These are phyloP conservation scores for Monilinia polystroma DNA, from an alignment of 2,329 filamentous ascomycete species.

Conservation along the genomic window DNA sequence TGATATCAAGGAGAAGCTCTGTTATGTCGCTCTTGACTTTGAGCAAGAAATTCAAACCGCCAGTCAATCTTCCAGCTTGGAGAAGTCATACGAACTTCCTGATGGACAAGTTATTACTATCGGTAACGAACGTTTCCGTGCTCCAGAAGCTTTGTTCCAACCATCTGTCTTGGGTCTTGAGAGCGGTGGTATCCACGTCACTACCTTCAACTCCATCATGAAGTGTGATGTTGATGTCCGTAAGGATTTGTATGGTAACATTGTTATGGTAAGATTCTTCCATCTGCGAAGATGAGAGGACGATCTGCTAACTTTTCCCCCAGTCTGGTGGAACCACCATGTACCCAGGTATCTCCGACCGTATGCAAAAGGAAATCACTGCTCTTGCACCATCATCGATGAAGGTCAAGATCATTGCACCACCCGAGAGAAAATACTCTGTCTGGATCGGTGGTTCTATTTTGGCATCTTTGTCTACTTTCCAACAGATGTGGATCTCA, in stretches of 20 bases:
- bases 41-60: conserved; percentile 99
- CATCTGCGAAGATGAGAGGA: conserved; percentile 16
- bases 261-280: conserved; percentile 85
- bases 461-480: conserved; percentile 97
- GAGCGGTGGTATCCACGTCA: conserved; percentile 98
- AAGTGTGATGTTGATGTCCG: conserved; percentile 99
- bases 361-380: conserved; percentile 99
- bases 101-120: conserved; percentile 99
- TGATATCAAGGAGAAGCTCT: conserved; percentile 99
- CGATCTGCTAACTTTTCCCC: conserved; percentile 27
- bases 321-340: conserved; percentile 99
- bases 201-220: conserved; percentile 99
- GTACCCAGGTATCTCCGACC: conserved; percentile 99
- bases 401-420: conserved; percentile 99
- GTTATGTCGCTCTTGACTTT: conserved; percentile 99
- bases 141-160: conserved; percentile 99
- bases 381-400: conserved; percentile 98
- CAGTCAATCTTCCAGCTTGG: conserved; percentile 95
- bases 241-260: conserved; percentile 99
- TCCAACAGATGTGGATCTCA: conserved; percentile 99
- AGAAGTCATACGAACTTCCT: conserved; percentile 99
- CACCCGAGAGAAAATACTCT: conserved; percentile 99
- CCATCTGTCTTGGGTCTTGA: conserved; percentile 97
- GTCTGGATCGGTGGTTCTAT: conserved; percentile 99
- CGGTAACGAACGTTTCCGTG: conserved; percentile 99